Conservation (phyloP, 2,329 filamentous ascomycete species). For the Leptodontidium sp. region DNA sequence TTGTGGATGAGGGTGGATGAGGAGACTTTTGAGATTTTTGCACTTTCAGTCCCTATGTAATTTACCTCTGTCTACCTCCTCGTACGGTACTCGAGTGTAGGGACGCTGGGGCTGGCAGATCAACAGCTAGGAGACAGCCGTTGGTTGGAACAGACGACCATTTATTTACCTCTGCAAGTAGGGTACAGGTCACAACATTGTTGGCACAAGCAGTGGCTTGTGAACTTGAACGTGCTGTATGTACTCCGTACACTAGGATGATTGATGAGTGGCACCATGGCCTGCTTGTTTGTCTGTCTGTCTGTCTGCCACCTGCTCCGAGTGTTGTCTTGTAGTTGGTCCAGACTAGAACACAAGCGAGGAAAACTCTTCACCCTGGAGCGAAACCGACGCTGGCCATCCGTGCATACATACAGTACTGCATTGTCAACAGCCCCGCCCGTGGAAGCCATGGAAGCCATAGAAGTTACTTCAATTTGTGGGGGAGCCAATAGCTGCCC, state of each 20-base stretch:
- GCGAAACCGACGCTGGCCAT: conserved; percentile 23
- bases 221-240: too few relatives aligned
- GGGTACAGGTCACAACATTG: too few relatives aligned
- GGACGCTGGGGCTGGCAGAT: neutral
- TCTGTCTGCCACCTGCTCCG: neutral
- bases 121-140: neutral
- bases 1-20: neutral
- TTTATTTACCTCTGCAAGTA: neutral
- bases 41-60: conserved; percentile 4
- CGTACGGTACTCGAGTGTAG: too few relatives aligned
- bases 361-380: conserved; percentile 29
- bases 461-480: conserved; percentile 30
- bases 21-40: conserved; percentile 19
- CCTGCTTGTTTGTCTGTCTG: neutral
- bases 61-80: neutral
- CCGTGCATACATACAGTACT: too few relatives aligned
- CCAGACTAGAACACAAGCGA: neutral
- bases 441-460: conserved; percentile 38
- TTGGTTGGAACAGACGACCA: neutral
- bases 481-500: conserved; percentile 34
- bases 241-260: neutral
- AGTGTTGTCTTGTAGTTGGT: neutral
- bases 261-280: neutral
- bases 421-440: conserved; percentile 15
- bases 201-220: too few relatives aligned